Conservation (phyloP, 495 filamentous ascomycete genomes). For the Pyronema omphalodes region DNA sequence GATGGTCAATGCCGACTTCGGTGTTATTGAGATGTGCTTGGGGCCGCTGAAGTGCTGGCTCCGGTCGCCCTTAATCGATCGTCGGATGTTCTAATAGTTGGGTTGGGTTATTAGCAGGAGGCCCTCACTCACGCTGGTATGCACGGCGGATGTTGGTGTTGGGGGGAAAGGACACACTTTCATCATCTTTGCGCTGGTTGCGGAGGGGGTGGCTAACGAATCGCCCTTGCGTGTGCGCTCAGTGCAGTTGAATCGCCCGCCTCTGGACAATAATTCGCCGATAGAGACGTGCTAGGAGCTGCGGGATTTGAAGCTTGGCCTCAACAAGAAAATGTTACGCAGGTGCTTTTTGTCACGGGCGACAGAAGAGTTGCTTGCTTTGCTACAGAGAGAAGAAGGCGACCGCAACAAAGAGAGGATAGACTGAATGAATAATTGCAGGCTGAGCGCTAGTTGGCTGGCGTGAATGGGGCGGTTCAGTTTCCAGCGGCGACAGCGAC, state of each 20-base stretch:
- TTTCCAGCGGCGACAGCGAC: too few species aligned
- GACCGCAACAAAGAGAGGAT: too few species aligned
- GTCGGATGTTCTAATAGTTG: constrained; percentile 48
- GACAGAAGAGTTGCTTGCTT: too few species aligned
- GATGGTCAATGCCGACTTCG: constrained; percentile 88
- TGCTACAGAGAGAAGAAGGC: too few species aligned
- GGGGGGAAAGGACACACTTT: constrained; percentile 23
- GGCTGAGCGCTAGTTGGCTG: too few species aligned
- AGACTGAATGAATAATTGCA: too few species aligned
- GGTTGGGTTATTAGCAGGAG: constrained; percentile 20
- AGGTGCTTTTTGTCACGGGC: not conserved
- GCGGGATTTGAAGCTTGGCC: not conserved
- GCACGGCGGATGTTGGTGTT: constrained; percentile 11
- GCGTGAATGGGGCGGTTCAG: too few species aligned
- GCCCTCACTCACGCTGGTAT: constrained; percentile 9
- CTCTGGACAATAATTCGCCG: not conserved
- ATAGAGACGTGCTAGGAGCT: not conserved
- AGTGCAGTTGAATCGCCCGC: not conserved
- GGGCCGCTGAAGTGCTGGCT: constrained; percentile 32
- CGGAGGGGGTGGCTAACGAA: not conserved
- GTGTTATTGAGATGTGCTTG: constrained; percentile 69
- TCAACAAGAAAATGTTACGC: not conserved
- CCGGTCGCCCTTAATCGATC: constrained; percentile 77
- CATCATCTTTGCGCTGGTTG: constrained; percentile 18
- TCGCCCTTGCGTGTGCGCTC: not conserved